Conservation (phyloP, 176 grass and related monocot species). For the Alloteropsis semialata region DNA sequence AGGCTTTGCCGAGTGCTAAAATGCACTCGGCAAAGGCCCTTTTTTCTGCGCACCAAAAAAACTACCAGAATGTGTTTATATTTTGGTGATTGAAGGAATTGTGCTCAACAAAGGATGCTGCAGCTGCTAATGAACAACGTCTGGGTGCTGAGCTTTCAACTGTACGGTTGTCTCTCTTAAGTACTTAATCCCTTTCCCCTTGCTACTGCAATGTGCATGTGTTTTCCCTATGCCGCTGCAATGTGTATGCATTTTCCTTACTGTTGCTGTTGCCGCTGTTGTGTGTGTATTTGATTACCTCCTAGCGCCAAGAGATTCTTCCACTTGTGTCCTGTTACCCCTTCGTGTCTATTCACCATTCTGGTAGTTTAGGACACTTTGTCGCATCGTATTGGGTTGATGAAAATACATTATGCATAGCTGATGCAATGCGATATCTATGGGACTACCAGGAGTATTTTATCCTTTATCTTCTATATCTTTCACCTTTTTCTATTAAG, state of each 20-base stretch:
- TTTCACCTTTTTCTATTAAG: neutral
- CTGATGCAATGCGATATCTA: neutral
- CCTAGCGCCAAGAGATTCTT: neutral
- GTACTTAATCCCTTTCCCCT: neutral
- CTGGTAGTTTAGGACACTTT: no score
- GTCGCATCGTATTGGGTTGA: no score
- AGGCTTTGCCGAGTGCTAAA: no score
- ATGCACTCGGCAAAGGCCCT: slow-evolving; percentile 83
- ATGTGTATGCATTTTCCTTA: neutral
- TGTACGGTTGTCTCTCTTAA: slow-evolving; percentile 42
- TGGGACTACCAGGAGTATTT: neutral
- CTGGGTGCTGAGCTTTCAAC: slow-evolving; percentile 71
- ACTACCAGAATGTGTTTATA: no score
- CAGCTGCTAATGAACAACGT: slow-evolving; percentile 74
- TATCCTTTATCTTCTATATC: neutral
- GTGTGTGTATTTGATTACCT: neutral
- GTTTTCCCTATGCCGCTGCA: neutral
- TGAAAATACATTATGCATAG: slow-evolving; percentile 62
- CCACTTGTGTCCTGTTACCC: neutral
- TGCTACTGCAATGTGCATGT: neutral
- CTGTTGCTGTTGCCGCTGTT: neutral
- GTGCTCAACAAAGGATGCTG: slow-evolving; percentile 64
- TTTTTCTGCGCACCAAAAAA: no score
- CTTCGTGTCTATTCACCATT: slow-evolving; percentile 47
- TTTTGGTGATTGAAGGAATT: slow-evolving; percentile 64